These are phyloP conservation scores for Coemansia sp. DNA, from an alignment of 192 early-diverging fungal species.

Conservation along the genomic window DNA sequence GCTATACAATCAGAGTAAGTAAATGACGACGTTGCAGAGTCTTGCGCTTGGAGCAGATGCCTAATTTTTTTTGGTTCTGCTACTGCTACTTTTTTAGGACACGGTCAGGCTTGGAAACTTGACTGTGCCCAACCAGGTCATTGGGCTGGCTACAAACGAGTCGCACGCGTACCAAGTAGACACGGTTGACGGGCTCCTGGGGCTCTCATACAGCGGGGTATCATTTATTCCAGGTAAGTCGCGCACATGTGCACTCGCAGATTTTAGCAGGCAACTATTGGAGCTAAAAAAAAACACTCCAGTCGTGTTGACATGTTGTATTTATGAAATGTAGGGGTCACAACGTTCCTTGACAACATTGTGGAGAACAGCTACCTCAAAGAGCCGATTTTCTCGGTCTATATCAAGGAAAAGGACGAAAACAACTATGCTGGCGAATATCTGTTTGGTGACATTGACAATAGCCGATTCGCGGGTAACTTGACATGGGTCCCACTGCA, in stretches of 20 bases:
- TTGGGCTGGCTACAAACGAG: slow-evolving; percentile 61
- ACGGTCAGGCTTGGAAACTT: slow-evolving; percentile 58
- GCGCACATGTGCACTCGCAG: neutral
- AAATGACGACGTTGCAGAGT: neutral
- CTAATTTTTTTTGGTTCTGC: too few relatives aligned
- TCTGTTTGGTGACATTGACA: slow-evolving; percentile 59
- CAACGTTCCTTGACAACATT: slow-evolving; percentile 55
- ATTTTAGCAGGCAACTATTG: neutral
- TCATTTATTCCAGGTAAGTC: slow-evolving; percentile 52
- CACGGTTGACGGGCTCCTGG: slow-evolving; percentile 65
- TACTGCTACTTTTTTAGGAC: slow-evolving; percentile 33
- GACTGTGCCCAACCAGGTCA: slow-evolving; percentile 55
- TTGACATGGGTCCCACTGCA: slow-evolving; percentile 56
- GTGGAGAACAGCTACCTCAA: slow-evolving; percentile 55
- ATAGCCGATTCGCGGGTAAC: slow-evolving; percentile 49
- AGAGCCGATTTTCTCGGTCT: slow-evolving; percentile 70
- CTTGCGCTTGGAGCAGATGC: neutral
- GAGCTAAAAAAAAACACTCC: too few relatives aligned
- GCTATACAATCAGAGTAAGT: slow-evolving; percentile 42
- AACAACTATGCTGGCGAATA: slow-evolving; percentile 56
- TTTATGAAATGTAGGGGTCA: slow-evolving; percentile 38
- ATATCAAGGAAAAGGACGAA: slow-evolving; percentile 55
- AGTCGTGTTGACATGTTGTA: too few relatives aligned
- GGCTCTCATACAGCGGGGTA: slow-evolving; percentile 59
- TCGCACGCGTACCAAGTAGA: slow-evolving; percentile 57